Evolutionary conservation across 1,284 basidiomycete genomes (phyloP), one percentile per base, ranked within the genome.

Genomic region (Gastroboletus turbinatus): DNA sequence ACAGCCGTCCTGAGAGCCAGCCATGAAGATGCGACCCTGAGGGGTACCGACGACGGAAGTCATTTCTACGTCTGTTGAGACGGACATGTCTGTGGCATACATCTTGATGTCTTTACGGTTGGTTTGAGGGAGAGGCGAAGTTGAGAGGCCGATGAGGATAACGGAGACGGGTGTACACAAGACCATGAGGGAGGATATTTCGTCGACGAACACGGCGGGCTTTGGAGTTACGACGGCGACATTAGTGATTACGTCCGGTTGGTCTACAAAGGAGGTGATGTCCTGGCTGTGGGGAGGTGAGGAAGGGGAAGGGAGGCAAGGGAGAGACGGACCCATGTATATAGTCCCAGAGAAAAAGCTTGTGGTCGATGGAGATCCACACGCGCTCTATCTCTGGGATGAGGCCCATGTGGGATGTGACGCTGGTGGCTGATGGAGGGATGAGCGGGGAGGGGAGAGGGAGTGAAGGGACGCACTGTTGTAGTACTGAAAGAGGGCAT

Each of bases 281-380:
- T 93, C 91, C 71, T 90, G 84, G 21, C 91, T 92, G 63, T 33
- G 59, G 52, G 42, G 52, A 35, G 50, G 46, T 62, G 32, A 53
- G 29, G 52, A 53, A 32, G 52, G 25, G 38, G 21, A 23, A 30
- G 35, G 30, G 43, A 27, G 16, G 27, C 5, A 11, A 25, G 25
- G 27, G 30, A 43, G 5, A 17, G 33, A 79, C 85, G 59, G 66
- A 94, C 88, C 92, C 92, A 67, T 97, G 92, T 49, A 87, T 78
- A 73, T 98, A 99, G 73, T 98, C 94, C 97, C 97, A 99, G 29
- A 99, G 78, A 68, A 97, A 94, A 40, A 99, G 79, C 66, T 93
- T 92, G 72, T 96, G 89, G 76, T 98, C 94, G 60, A 98, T 90
- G 11, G 93, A 89, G 63, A 98, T 92, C 94, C 96, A 99, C 0